phyloP scores from a whole-genome alignment of 1,139 yeast species.

The Wickerhamomyces sp. region DNA sequence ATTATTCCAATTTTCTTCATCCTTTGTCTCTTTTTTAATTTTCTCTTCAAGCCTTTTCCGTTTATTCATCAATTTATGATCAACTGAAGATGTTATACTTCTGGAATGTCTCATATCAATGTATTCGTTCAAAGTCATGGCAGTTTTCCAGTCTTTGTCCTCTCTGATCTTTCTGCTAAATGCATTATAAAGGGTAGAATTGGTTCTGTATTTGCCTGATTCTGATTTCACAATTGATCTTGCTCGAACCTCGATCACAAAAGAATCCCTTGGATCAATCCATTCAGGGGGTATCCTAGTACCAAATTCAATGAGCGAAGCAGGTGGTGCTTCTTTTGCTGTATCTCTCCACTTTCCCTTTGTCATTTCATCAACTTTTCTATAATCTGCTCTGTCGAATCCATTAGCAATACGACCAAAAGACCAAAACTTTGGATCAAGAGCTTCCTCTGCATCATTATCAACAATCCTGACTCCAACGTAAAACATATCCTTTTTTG shows the following conservation, averaged over 20 bases:
- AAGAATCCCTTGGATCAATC: slow-evolving; percentile 74
- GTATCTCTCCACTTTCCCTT: slow-evolving; percentile 57
- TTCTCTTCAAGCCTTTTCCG: slow-evolving; percentile 9
- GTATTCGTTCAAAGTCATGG: slow-evolving; percentile 58
- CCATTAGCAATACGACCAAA: slow-evolving; percentile 88
- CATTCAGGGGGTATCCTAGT: slow-evolving; percentile 62
- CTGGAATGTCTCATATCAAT: slow-evolving; percentile 29
- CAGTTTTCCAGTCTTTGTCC: slow-evolving; percentile 60
- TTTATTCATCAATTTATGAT: slow-evolving; percentile 19
- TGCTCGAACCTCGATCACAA: slow-evolving; percentile 84
- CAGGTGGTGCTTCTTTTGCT: slow-evolving; percentile 34
- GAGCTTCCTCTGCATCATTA: slow-evolving; percentile 25
- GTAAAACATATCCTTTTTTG: slow-evolving; percentile 68
- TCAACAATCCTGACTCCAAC: slow-evolving; percentile 58
- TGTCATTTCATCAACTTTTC: slow-evolving; percentile 53
- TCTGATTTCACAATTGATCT: slow-evolving; percentile 57
- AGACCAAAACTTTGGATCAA: slow-evolving; percentile 40
- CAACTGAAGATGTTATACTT: slow-evolving; percentile 10
- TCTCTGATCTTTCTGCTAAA: slow-evolving; percentile 64
- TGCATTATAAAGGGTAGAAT: slow-evolving; percentile 71
- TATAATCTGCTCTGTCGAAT: slow-evolving; percentile 58
- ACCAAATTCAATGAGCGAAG: slow-evolving; percentile 52
- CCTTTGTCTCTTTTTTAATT: slow-evolving; percentile 15
- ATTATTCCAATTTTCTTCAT: slow-evolving; percentile 20
- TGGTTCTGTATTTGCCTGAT: slow-evolving; percentile 52